These are phyloP conservation scores for Suillus americanus DNA, from an alignment of 768 basidiomycete genomes.

Conservation along the genomic window DNA sequence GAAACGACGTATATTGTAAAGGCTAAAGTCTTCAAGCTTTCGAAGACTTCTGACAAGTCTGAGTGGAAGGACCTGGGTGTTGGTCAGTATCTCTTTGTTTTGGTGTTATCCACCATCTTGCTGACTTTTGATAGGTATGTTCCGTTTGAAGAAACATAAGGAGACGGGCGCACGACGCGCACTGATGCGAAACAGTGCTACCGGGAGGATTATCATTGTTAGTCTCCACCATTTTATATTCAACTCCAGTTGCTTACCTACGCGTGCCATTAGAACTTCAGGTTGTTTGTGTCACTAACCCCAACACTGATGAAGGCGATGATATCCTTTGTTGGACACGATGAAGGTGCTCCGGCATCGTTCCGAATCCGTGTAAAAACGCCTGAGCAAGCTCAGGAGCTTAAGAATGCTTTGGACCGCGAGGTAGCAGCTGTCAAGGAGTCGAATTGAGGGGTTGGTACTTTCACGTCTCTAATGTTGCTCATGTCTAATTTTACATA, in stretches of 20 bases:
- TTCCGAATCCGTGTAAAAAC: slow-evolving; percentile 64
- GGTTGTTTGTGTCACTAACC: slow-evolving; percentile 57
- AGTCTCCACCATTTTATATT: slow-evolving; percentile 26
- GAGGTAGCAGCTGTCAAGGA: slow-evolving; percentile 53
- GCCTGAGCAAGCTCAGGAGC: slow-evolving; percentile 53
- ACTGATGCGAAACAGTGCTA: slow-evolving; percentile 69
- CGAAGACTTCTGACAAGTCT: slow-evolving; percentile 44
- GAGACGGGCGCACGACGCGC: slow-evolving; percentile 56
- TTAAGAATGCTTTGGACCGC: slow-evolving; percentile 60
- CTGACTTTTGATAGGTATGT: slow-evolving; percentile 45
- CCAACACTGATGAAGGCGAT: slow-evolving; percentile 51
- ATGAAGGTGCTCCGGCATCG: slow-evolving; percentile 50
- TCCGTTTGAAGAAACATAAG: slow-evolving; percentile 76
- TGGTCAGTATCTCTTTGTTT: slow-evolving; percentile 43
- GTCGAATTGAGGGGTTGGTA: neutral
- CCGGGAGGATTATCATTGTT: slow-evolving; percentile 75
- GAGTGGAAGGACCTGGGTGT: slow-evolving; percentile 69
- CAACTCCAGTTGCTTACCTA: slow-evolving; percentile 1
- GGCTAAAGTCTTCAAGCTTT: slow-evolving; percentile 63
- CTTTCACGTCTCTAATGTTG: neutral
- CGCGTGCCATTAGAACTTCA: slow-evolving; percentile 63
- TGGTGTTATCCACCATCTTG: neutral
- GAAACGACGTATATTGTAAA: slow-evolving; percentile 59
- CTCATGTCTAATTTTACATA: neutral
- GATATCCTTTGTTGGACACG: slow-evolving; percentile 71